These are phyloP conservation scores for Ceratocystis alfenasii DNA, from an alignment of 2,329 filamentous ascomycete species.

Conservation along the genomic window DNA sequence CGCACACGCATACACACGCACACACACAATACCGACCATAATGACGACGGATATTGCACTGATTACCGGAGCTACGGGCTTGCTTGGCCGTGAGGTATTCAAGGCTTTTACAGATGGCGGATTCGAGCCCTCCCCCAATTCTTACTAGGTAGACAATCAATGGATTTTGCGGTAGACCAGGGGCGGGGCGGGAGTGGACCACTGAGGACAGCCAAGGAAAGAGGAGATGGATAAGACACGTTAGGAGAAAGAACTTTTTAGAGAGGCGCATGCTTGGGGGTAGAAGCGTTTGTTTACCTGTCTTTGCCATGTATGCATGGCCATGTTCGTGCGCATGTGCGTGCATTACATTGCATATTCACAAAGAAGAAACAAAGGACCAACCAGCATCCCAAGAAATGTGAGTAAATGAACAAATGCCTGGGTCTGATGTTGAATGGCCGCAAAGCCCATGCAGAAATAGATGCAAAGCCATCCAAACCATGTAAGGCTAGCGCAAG, in stretches of 20 bases:
- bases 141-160: background rate
- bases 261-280: too few species aligned
- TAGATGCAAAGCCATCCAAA: background rate
- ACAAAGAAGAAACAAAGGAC: too few species aligned
- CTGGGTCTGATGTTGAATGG: background rate
- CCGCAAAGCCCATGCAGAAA: background rate
- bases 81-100: conserved; percentile 69
- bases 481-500: conserved; percentile 1
- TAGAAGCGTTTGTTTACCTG: too few species aligned
- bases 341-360: too few species aligned
- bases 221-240: background rate
- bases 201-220: background rate
- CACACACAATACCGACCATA: background rate
- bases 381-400: background rate
- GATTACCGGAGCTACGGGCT: conserved; percentile 72
- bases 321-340: too few species aligned
- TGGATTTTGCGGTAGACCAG: background rate
- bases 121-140: conserved; percentile 44
- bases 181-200: background rate
- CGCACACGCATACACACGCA: background rate
- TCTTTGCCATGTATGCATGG: too few species aligned
- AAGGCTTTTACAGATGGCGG: conserved; percentile 32
- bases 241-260: too few species aligned
- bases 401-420: background rate
- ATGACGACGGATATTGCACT: conserved; percentile 38